Base-by-base conservation (phyloP, 139 green algal species). In the Coelastrella sp. region DNA sequence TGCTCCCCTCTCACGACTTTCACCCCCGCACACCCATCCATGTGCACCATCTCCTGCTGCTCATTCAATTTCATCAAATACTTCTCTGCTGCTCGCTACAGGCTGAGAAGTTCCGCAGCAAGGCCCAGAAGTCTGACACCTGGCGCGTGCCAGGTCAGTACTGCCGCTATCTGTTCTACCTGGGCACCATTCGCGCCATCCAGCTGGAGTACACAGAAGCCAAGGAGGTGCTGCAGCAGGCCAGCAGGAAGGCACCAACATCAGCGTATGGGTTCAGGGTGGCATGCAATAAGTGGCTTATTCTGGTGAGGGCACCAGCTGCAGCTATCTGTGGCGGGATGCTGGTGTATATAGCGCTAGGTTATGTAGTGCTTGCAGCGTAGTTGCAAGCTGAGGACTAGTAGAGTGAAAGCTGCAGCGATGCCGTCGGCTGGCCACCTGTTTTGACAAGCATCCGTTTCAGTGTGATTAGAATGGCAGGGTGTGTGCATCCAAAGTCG, bases 121-220 rank as follows among this genome's bases (percentile, higher is more conserved):
- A 99, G 92, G 95, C 96, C 4, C 96, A 98, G 94, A 95, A 95
- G 77, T 93, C 96, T 3, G 97, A 99, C 76, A 81, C 92, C 57
- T 96, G 91, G 7, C 95, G 97, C 59, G 97, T 93, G 13, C 96
- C 95, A 71, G 93, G 95, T 73, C 98, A 99, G 96, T 94, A 97
- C 89, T 98, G 91, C 75, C 93, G 98, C 61, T 99, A 99, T 93
- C 92, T 99, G 82, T 99, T 97, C 93, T 99, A 99, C 95, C 92
- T 98, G 84, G 98, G 98, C 58, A 95, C 96, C 87, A 99, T 99
- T 89, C 94, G 95, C 8, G 97, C 98, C 6, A 96, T 99, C 14
- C 95, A 99, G 96, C 95, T 83, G 59, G 97, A 99, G 92, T 99
- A 99, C 95, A 97, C 94, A 3, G 98, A 99, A 65, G 98, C 98